Percentiles rank a stretch among this genome's conserved stretches.
phyloP scores from a whole-genome alignment of 2,329 filamentous ascomycete species.

The Sordariomycetes sp. region DNA sequence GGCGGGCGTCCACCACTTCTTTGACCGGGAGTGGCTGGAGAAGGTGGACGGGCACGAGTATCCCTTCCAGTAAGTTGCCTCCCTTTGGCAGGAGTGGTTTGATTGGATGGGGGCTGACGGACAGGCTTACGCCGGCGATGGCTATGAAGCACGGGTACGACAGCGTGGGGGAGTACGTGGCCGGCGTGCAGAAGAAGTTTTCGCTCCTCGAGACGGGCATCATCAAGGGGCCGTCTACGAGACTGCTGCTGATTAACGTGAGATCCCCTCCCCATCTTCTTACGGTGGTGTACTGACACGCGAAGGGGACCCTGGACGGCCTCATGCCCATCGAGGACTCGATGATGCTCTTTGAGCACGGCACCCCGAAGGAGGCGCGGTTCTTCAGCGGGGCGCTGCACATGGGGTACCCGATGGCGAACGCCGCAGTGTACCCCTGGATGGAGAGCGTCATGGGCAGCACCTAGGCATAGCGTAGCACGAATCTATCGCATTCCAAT shows the following conservation, averaged over 20 bases:
- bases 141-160: constrained; percentile 52
- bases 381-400: constrained; percentile 52
- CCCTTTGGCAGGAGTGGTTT: not conserved
- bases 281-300: not conserved
- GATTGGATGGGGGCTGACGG: not conserved
- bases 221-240: constrained; percentile 40
- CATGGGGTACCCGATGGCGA: constrained; percentile 58
- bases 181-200: constrained; percentile 47
- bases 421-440: constrained; percentile 47
- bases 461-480: not conserved
- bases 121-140: constrained; percentile 41
- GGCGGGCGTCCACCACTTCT: constrained; percentile 44
- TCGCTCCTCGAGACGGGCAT: constrained; percentile 51
- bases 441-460: constrained; percentile 40
- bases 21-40: constrained; percentile 42
- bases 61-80: constrained; percentile 37
- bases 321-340: constrained; percentile 60
- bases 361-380: constrained; percentile 50
- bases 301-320: constrained; percentile 48
- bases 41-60: constrained; percentile 57
- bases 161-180: constrained; percentile 42
- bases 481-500: too few relatives aligned
- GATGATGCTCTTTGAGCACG: constrained; percentile 53
- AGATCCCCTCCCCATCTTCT: constrained; percentile 11
- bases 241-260: constrained; percentile 52